Evolutionary conservation across 768 basidiomycete genomes (phyloP), one percentile per base, ranked within the genome.

Genomic region (Naganishia randhawae): DNA sequence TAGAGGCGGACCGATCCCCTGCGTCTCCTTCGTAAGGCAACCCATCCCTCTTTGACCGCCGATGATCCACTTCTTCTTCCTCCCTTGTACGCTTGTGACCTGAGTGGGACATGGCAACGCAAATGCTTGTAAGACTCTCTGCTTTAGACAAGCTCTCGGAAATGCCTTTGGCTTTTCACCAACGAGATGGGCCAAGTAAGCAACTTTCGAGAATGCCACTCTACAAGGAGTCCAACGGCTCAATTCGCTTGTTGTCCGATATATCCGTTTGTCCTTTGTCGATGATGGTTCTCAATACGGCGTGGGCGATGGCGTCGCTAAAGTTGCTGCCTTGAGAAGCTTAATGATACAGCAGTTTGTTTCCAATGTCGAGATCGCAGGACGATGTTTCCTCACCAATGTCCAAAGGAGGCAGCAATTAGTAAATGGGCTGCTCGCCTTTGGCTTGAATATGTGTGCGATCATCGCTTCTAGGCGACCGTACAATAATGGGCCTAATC

Each of bases 91-190:
- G 57, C 57, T 61, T 61, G 37, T 37, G 33, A 61, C 57, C 57
- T 61, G 57, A 61, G 57, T 61, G 37, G 37, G 57, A 61, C 57
- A 61, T 61, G 57, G 27, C 29, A 61, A 55, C 17, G 57, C 37
- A 61, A 61, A 61, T 25, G 57, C 57, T 61, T 61, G 57, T 61
- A 61, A 41, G 57, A 61, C 25, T 39, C 39, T 61, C 57, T 61
- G 57, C 35, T 35, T 61, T 39, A 10, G 9, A 41, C 35, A 41
- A 61, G 57, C 16, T 39, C 41, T 61, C 14, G 57, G 41, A 37
- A 61, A 61, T 61, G 57, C 57, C 57, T 61, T 39, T 61, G 57
- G 57, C 57, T 39, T 25, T 35, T 61, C 57, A 61, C 57, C 57
- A 61, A 61, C 57, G 57, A 22, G 57, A 61, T 61, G 39, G 35